phyloP scores from a whole-genome alignment of 176 grass and related monocot genomes.

The Poa annua region DNA sequence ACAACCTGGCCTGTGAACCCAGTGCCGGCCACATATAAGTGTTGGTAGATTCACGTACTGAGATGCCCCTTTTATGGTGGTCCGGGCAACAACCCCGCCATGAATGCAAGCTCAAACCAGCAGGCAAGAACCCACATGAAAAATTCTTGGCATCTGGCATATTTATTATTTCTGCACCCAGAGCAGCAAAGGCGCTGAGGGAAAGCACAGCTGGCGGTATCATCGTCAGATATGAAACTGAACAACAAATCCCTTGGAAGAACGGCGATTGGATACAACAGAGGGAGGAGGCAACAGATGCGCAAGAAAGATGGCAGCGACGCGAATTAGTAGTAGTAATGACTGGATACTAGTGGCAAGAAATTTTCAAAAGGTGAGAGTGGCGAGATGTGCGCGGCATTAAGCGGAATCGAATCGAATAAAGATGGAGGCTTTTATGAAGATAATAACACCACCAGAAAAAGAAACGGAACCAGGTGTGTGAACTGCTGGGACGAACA shows the following conservation, averaged over 20 bases:
- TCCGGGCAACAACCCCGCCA: conserved; percentile 48
- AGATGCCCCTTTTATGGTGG: conserved; percentile 54
- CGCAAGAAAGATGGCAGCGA: conserved; percentile 21
- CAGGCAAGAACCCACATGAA: conserved; percentile 50
- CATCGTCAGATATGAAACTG: conserved; percentile 26
- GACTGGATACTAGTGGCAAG: background rate
- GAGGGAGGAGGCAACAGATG: background rate
- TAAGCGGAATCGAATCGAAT: conserved; percentile 55
- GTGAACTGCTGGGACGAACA: conserved; percentile 34
- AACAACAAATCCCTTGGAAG: conserved; percentile 8
- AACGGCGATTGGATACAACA: conserved; percentile 17
- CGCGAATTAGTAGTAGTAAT: background rate
- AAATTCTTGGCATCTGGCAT: conserved; percentile 47
- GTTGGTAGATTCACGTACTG: conserved; percentile 54
- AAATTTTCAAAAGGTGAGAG: conserved; percentile 17
- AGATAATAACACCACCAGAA: conserved; percentile 28
- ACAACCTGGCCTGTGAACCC: conserved; percentile 63
- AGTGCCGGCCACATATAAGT: conserved; percentile 46
- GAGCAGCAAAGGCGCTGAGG: background rate
- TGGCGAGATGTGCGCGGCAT: conserved; percentile 36
- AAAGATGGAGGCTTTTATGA: conserved; percentile 42
- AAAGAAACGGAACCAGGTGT: conserved; percentile 49
- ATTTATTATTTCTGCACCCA: conserved; percentile 47
- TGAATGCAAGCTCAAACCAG: conserved; percentile 64
- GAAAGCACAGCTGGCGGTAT: conserved; percentile 28